Evolutionary conservation across 805 yeast species (phyloP), one percentile per base, ranked within the genome.

Genomic region (Spathaspora boniae): DNA sequence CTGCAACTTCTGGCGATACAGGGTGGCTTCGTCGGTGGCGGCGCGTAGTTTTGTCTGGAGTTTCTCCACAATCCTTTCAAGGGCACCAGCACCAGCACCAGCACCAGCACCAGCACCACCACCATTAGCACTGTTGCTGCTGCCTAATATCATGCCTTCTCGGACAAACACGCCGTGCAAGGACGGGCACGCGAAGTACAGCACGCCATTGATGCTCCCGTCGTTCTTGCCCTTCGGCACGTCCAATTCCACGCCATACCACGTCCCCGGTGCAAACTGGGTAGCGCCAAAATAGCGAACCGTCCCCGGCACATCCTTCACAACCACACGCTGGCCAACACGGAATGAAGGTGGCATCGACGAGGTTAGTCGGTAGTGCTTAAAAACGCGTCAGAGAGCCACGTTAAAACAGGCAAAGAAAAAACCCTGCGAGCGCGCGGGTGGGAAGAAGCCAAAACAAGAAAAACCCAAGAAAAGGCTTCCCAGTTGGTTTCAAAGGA

Each of bases 191-290:
- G 57, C 51, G 30, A 76, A 76, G 50, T 76, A 76, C 35, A 52
- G 33, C 3, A 56, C 48, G 1, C 71, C 76, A 14, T 62, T 53
- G 0, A 76, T 66, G 0, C 70, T 50, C 1, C 81, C 81, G 40
- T 74, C 59, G 36, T 76, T 76, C 43, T 68, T 70, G 1, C 80
- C 80, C 1, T 24, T 39, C 0, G 67, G 56, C 1, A 38, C 37
- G 9, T 60, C 63, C 16, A 76, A 48, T 32, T 72, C 75, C 3
- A 75, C 47, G 1, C 80, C 81, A 4, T 70, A 52, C 80, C 81
- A 74, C 1, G 38, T 34, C 0, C 86, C 87, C 0, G 69, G 58
- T 3, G 84, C 78, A 60, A 82, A 82, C 31, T 71, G 43, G 0
- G 86, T 76, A 9, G 45, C 35, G 0, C 87, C 87, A 2, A 70